Evolutionary conservation across 192 early-diverging fungal species (phyloP).

Genomic region (Chytriomyces confervae): DNA sequence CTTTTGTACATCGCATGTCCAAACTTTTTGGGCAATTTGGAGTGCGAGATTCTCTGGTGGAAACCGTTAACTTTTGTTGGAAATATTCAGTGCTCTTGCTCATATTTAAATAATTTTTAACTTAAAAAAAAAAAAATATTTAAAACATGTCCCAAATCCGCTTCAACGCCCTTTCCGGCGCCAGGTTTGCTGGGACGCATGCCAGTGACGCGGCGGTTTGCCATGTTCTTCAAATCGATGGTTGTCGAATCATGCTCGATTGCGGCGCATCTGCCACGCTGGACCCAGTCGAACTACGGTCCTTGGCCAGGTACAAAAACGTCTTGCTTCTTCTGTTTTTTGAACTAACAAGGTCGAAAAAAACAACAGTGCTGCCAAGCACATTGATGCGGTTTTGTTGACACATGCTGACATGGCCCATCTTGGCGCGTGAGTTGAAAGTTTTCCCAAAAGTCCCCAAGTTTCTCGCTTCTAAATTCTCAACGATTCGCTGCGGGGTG

Average conservation of each 20-base stretch:
- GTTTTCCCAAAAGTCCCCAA: not conserved
- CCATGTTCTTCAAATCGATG: conserved; percentile 90
- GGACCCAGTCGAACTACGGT: conserved; percentile 69
- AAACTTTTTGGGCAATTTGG: too few species aligned
- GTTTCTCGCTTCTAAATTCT: not conserved
- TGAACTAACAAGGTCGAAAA: not conserved
- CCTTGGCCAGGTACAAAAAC: conserved; percentile 67
- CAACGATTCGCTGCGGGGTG: not conserved
- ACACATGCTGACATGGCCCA: conserved; percentile 90
- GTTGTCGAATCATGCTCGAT: conserved; percentile 90
- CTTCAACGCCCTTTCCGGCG: conserved; percentile 88
- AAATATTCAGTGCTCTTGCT: too few species aligned
- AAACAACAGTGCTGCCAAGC: conserved; percentile 74
- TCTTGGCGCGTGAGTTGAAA: conserved; percentile 63
- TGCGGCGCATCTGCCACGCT: conserved; percentile 90
- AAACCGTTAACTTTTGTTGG: too few species aligned
- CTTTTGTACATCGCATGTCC: too few species aligned
- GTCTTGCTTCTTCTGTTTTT: not conserved
- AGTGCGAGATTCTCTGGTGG: too few species aligned
- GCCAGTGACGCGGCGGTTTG: conserved; percentile 65
- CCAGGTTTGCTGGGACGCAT: conserved; percentile 64
- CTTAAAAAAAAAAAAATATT: too few species aligned
- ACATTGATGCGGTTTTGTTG: conserved; percentile 87
- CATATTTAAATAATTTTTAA: too few species aligned
- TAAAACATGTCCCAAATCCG: conserved; percentile 62